Percentiles rank a stretch among this genome's conserved stretches.
Conservation (phyloP, 495 filamentous ascomycete species). For the Penicillium canariense region DNA sequence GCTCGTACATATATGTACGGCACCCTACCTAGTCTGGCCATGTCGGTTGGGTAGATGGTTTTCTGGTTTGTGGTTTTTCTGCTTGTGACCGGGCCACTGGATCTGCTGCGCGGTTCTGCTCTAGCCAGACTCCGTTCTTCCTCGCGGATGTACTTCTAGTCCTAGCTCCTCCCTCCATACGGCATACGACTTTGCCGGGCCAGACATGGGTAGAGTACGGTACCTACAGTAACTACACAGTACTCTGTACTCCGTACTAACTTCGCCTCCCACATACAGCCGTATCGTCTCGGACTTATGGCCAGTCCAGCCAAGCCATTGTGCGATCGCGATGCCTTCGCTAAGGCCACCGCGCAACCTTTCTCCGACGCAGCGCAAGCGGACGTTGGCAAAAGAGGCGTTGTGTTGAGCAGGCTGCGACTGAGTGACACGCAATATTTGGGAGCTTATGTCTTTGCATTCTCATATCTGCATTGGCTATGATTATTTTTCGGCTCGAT, state of each 20-base stretch:
- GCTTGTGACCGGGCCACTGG: not conserved
- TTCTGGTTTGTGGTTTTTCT: not conserved
- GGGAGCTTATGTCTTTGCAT: not conserved
- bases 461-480: not conserved
- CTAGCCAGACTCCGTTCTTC: constrained; percentile 4
- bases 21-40: not conserved
- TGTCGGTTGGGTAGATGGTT: not conserved
- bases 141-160: constrained; percentile 2
- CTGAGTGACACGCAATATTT: not conserved
- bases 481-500: not conserved
- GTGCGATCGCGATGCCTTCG: constrained; percentile 4
- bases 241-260: not conserved
- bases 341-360: constrained; percentile 3
- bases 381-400: not conserved
- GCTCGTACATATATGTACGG: not conserved
- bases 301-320: constrained; percentile 7
- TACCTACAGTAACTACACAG: not conserved
- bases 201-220: constrained; percentile 7
- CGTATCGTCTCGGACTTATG: constrained; percentile 12
- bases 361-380: not conserved
- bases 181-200: no score
- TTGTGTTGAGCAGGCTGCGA: not conserved
- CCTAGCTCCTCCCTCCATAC: not conserved
- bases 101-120: not conserved
- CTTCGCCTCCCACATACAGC: not conserved